phyloP scores from a whole-genome alignment of 2,329 filamentous ascomycete genomes.

The Mycosphaerella arachidis region DNA sequence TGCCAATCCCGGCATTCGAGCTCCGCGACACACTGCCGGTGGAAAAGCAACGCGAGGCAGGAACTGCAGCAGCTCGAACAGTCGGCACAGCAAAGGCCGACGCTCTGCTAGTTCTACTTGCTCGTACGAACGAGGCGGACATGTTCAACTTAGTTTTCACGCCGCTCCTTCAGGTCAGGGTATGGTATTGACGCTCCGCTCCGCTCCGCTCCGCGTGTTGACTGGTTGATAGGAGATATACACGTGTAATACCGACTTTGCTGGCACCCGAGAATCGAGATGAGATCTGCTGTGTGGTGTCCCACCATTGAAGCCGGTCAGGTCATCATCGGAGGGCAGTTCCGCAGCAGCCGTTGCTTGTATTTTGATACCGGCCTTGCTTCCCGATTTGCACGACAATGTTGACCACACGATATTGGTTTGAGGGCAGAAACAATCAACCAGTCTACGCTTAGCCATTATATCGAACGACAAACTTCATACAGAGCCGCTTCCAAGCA shows the following conservation, averaged over 20 bases:
- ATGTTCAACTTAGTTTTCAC: conserved; percentile 1
- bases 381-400: neutral
- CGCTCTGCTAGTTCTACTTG: neutral
- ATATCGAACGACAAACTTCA: too few species aligned
- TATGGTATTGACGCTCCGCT: neutral
- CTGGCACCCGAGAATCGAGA: neutral
- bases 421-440: too few species aligned
- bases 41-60: conserved; percentile 8
- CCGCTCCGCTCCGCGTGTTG: neutral
- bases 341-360: neutral
- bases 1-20: neutral
- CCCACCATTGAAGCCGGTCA: neutral
- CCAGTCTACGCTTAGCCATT: too few species aligned
- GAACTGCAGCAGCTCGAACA: neutral
- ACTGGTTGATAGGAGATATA: neutral
- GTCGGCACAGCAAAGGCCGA: conserved; percentile 10
- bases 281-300: neutral
- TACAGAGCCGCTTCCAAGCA: too few species aligned
- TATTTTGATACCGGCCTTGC: neutral
- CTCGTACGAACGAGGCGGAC: conserved; percentile 12
- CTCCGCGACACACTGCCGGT: conserved; percentile 6
- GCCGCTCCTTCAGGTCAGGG: neutral
- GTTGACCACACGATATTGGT: neutral
- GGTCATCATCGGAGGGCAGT: neutral
- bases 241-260: neutral